Evolutionary conservation across 2,329 filamentous ascomycete genomes (phyloP).

Genomic region (Juglanconis juglandina): DNA sequence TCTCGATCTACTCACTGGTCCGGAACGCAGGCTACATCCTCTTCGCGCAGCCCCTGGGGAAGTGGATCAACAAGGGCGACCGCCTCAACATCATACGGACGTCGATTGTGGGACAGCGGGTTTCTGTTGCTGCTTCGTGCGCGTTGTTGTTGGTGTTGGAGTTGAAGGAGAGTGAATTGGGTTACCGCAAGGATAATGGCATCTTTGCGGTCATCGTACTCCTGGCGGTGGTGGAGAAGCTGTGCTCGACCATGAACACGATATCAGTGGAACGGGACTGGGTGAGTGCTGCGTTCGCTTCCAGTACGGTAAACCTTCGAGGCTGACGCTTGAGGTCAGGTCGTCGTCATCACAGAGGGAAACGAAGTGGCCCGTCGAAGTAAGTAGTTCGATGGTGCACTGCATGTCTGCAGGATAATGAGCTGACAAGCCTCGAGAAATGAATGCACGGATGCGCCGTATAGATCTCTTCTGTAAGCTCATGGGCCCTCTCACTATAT

Average conservation of each 20-base stretch:
- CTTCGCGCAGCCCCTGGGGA: slow-evolving; percentile 57
- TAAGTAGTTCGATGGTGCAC: slow-evolving; percentile 1
- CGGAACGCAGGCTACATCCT: slow-evolving; percentile 56
- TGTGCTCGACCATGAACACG: slow-evolving; percentile 57
- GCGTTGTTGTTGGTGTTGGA: slow-evolving; percentile 39
- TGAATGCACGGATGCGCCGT: slow-evolving; percentile 54
- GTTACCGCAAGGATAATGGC: slow-evolving; percentile 26
- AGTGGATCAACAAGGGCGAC: slow-evolving; percentile 53
- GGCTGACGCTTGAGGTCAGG: slow-evolving; percentile 16
- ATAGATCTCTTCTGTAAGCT: slow-evolving; percentile 60
- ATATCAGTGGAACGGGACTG: slow-evolving; percentile 71
- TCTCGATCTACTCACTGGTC: slow-evolving; percentile 66
- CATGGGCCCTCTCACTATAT: slow-evolving; percentile 48
- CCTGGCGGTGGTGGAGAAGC: slow-evolving; percentile 67
- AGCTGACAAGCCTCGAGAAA: slow-evolving; percentile 21
- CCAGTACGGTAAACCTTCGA: no score
- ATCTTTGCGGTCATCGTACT: slow-evolving; percentile 39
- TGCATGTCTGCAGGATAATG: no score
- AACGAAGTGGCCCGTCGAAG: slow-evolving; percentile 28
- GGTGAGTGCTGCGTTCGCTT: slow-evolving; percentile 34
- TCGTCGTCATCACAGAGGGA: slow-evolving; percentile 47
- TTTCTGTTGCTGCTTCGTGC: slow-evolving; percentile 46
- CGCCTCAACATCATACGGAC: slow-evolving; percentile 47
- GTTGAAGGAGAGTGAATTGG: slow-evolving; percentile 19
- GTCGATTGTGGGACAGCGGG: slow-evolving; percentile 45